These are phyloP conservation scores for Quercus gilva DNA, from an alignment of 306 rosid species.

Conservation along the genomic window DNA sequence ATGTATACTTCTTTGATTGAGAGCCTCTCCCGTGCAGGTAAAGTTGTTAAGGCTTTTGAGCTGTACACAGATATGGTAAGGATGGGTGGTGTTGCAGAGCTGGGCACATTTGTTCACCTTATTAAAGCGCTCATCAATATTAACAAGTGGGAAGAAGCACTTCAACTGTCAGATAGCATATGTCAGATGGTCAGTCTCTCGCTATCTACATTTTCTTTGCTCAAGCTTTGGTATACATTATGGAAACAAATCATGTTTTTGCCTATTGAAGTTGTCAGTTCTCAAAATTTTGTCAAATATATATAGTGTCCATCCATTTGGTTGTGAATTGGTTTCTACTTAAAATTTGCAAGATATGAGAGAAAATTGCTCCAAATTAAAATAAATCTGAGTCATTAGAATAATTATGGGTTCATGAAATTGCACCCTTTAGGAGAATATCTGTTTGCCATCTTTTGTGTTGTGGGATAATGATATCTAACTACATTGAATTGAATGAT, in stretches of 20 bases:
- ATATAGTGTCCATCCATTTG: too few species aligned
- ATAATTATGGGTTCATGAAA: background rate
- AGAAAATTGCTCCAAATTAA: background rate
- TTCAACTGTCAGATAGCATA: conserved; percentile 65
- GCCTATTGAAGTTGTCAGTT: background rate
- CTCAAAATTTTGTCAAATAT: conserved; percentile 1
- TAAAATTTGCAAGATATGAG: background rate
- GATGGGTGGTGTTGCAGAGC: conserved; percentile 62
- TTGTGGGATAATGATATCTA: background rate
- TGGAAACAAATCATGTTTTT: conserved; percentile 1
- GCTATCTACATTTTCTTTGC: conserved; percentile 19
- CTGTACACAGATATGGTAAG: conserved; percentile 57
- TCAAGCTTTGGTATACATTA: conserved; percentile 7
- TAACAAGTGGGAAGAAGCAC: conserved; percentile 79
- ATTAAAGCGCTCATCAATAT: conserved; percentile 61
- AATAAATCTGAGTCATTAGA: background rate
- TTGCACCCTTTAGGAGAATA: background rate
- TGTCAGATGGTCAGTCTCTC: conserved; percentile 74
- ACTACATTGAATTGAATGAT: background rate
- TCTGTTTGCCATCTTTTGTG: background rate
- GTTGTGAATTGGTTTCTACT: background rate
- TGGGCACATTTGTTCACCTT: conserved; percentile 62
- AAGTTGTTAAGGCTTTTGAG: conserved; percentile 64
- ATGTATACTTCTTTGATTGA: conserved; percentile 59
- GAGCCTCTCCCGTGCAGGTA: conserved; percentile 57